Evolutionary conservation across 2,329 filamentous ascomycete genomes (phyloP), one percentile per base, ranked within the genome.

Genomic region (Xylaria sp.): DNA sequence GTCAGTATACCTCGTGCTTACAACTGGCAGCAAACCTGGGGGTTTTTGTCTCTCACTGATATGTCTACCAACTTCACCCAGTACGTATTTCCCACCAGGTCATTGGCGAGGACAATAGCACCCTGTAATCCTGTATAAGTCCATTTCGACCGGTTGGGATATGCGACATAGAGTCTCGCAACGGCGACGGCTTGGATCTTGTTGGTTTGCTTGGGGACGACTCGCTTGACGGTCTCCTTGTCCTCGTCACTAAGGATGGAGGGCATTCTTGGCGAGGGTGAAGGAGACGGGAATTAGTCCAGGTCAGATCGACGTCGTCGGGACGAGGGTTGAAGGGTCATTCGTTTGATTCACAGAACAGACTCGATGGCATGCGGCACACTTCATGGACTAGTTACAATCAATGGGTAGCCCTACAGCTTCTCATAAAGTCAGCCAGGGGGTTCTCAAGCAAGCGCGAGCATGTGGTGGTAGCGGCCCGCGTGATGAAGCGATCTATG

Each of bases 51-150:
- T 80, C 88, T 71, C 81, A 96, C 92, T 73, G 92, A 97, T 59
- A 99, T 87, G 74, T 99, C 94, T 55, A 99, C 94, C 77, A 99
- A 80, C 80, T 99, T 99, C 67, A 99, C 79, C 91, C 93, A 99
- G 76, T 92, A 96, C 0, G 94, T 97, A 74, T 96, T 89, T 66
- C 94, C 94, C 34, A 97, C 92, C 46, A 96, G 78, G 73, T 99
- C 94, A 74, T 97, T 96, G 67, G 91, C 89, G 65, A 99, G 84
- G 56, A 97, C 93, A 42, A 87, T 84, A 54, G 94, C 94, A 56
- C 94, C 94, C 74, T 97, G 94, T 51, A 97, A 77, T 11, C 93
- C 94, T 0, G 93, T 96, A 73, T 93, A 96, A 34, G 86, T 93
- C 94, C 94, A 99, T 92, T 82, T 85, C 64, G 86, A 83, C 64